Evolutionary conservation across 805 yeast species (phyloP), one percentile per base, ranked within the genome.

Genomic region (Ogataea methylovora): DNA sequence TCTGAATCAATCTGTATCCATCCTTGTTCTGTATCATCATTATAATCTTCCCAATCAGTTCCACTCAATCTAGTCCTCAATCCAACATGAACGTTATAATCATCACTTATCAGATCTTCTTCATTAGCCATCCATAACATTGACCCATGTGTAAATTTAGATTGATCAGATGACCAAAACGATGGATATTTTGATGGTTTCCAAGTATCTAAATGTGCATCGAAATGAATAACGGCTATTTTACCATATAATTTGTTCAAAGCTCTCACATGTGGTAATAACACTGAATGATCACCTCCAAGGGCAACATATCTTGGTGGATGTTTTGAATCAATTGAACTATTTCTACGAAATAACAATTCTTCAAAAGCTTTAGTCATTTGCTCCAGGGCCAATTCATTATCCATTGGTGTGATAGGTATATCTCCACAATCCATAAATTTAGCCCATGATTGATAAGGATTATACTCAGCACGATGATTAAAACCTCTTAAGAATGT

Each of bases 191-290:
- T 70, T 39, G 71, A 65, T 9, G 94, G 92, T 42, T 76, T 54
- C 90, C 87, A 72, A 5, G 94, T 84, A 54, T 84, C 94, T 44
- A 84, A 66, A 58, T 84, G 94, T 11, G 92, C 90, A 51, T 84
- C 94, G 45, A 84, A 82, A 56, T 84, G 94, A 36, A 84, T 72
- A 24, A 84, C 76, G 16, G 84, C 75, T 32, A 84, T 57, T 14
- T 75, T 75, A 2, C 90, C 92, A 48, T 84, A 73, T 15, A 70
- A 48, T 34, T 71, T 61, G 39, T 71, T 53, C 36, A 81, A 63
- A 0, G 84, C 79, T 44, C 94, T 65, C 39, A 83, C 56, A 41
- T 80, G 84, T 2, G 90, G 87, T 34, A 84, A 63, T 27, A 81
- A 66, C 22, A 84, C 72, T 2, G 87, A 76, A 55, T 84, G 94